Conservation (phyloP, 768 basidiomycete genomes). For the Lyophyllum atratum region DNA sequence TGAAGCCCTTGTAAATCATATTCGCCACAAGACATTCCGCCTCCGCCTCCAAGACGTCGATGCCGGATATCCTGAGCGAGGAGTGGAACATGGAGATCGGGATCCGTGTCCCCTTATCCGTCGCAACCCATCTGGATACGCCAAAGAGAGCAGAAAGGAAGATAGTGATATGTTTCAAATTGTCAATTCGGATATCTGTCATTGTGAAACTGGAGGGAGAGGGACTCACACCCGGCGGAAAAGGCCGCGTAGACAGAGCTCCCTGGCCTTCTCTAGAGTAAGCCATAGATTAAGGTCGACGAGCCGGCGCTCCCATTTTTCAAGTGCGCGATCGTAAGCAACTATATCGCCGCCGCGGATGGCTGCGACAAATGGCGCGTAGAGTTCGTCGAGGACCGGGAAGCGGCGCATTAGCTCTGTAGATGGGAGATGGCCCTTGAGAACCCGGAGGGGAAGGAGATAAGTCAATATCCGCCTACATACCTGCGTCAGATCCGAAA, state of each 20-base stretch:
- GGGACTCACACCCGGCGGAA: constrained; percentile 73
- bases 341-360: constrained; percentile 77
- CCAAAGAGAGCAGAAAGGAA: not conserved
- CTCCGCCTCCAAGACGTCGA: constrained; percentile 73
- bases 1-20: constrained; percentile 91
- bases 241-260: constrained; percentile 81
- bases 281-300: constrained; percentile 89
- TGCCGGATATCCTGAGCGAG: constrained; percentile 72
- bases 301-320: constrained; percentile 67
- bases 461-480: constrained; percentile 87
- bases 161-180: not conserved
- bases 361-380: constrained; percentile 77
- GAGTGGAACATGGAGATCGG: constrained; percentile 79
- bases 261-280: constrained; percentile 84
- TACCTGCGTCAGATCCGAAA: not conserved
- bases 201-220: not conserved
- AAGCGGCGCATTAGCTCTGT: constrained; percentile 68
- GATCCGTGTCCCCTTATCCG: constrained; percentile 74
- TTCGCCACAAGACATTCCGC: constrained; percentile 94
- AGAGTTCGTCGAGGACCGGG: constrained; percentile 72
- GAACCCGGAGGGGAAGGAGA: constrained; percentile 85
- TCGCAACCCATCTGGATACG: constrained; percentile 73
- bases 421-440: constrained; percentile 87
- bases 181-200: constrained; percentile 6
- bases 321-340: constrained; percentile 80